Evolutionary conservation across 2,329 filamentous ascomycete species (phyloP).

Genomic region (Aspergillus cejpii): DNA sequence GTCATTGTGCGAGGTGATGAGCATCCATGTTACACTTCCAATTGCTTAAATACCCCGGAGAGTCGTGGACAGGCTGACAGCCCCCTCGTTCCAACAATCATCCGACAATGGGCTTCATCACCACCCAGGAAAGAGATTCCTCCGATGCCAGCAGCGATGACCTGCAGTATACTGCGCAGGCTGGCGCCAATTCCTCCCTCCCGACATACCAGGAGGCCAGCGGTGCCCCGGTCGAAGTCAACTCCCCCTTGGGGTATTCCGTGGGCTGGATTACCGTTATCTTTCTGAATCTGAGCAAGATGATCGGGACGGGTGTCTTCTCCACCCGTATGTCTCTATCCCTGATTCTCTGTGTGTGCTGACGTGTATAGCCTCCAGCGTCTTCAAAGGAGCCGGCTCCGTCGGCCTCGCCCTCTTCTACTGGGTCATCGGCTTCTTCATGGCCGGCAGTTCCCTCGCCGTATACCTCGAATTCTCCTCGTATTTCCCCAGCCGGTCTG

Average conservation of each 20-base stretch:
- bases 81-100: no score
- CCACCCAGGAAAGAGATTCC: neutral
- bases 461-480: constrained; percentile 59
- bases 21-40: constrained; percentile 2
- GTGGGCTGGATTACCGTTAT: constrained; percentile 53
- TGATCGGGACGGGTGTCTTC: constrained; percentile 60
- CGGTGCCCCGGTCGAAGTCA: constrained; percentile 55
- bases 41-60: neutral
- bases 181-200: constrained; percentile 41
- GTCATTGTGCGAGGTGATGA: constrained; percentile 5
- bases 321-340: constrained; percentile 51
- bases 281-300: constrained; percentile 56
- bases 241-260: constrained; percentile 55
- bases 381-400: constrained; percentile 56
- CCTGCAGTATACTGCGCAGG: constrained; percentile 13
- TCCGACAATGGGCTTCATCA: constrained; percentile 3
- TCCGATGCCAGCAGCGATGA: constrained; percentile 6
- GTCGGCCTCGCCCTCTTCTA: constrained; percentile 58
- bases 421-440: constrained; percentile 58
- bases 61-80: no score
- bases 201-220: constrained; percentile 55
- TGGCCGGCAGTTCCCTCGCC: constrained; percentile 49
- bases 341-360: neutral
- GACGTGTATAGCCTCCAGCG: constrained; percentile 45
- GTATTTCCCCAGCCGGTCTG: constrained; percentile 61